phyloP scores from a whole-genome alignment of 306 rosid species.

The Trifolium fragiferum region DNA sequence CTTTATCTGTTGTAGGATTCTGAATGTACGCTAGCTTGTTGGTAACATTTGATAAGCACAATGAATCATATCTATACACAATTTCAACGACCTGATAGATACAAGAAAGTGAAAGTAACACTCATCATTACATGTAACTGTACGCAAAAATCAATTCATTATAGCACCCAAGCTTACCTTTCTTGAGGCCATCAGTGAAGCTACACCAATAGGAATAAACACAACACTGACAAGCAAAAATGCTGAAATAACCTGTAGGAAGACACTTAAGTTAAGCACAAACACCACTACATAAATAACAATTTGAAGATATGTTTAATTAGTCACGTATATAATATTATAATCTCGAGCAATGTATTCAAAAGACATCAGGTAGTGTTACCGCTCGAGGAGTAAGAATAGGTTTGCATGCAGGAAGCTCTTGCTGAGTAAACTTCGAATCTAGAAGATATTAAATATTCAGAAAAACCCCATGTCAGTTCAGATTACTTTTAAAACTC shows the following conservation, averaged over 20 bases:
- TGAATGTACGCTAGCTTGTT: constrained; percentile 61
- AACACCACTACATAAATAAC: neutral
- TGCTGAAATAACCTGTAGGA: constrained; percentile 88
- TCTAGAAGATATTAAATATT: constrained; percentile 54
- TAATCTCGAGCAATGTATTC: constrained; percentile 1
- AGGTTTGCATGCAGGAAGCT: constrained; percentile 98
- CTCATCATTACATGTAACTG: constrained; percentile 40
- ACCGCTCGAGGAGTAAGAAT: constrained; percentile 96
- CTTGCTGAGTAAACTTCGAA: constrained; percentile 95
- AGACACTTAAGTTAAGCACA: neutral
- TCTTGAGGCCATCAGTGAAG: constrained; percentile 75
- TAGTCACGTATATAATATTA: neutral
- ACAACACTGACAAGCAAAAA: constrained; percentile 79
- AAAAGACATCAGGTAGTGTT: constrained; percentile 24
- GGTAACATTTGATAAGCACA: constrained; percentile 45
- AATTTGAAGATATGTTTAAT: neutral
- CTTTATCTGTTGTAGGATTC: constrained; percentile 41
- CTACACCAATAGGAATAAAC: constrained; percentile 92
- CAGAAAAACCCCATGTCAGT: constrained; percentile 34
- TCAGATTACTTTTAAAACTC: constrained; percentile 6
- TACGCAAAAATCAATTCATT: constrained; percentile 33
- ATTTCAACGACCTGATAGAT: constrained; percentile 81
- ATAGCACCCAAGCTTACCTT: constrained; percentile 58
- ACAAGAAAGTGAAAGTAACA: constrained; percentile 29
- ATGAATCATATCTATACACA: constrained; percentile 70